Evolutionary conservation across 169 alveolate species (phyloP), one percentile per base, ranked within the genome.

Genomic region (Plasmodium gallinaceum): DNA sequence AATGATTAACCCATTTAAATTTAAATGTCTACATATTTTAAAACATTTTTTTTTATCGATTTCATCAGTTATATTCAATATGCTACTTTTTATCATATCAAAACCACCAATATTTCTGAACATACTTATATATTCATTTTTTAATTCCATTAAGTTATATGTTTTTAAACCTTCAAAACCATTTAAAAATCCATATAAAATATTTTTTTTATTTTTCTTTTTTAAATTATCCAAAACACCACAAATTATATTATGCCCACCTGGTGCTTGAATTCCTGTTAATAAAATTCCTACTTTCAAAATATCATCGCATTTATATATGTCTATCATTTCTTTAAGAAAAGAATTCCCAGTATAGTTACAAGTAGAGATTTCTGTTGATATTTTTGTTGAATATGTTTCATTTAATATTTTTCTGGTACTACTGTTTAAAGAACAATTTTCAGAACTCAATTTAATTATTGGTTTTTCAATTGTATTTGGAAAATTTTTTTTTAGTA

Each of bases 181-280:
- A 42, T 94, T 93, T 64, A 95, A 76, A 88, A 96, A 97, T 39
- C 98, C 99, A 88, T 88, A 95, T 10, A 97, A 90, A 70, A 92
- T 92, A 64, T 96, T 93, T 10, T 95, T 95, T 70, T 96, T 95
- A 89, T 97, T 95, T 18, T 93, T 92, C 64, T 89, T 66, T 74
- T 95, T 97, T 46, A 96, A 93, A 86, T 93, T 96, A 73, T 98
- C 99, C 85, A 88, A 97, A 14, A 97, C 89, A 22, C 99, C 99
- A 9, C 97, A 94, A 48, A 98, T 96, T 39, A 98, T 98, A 88
- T 98, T 98, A 91, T 98, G 99, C 0, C 99, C 99, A 43, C 99
- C 99, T 0, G 99, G 98, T 18, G 99, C 99, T 89, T 97, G 98
- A 10, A 99, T 98, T 24, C 99, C 99, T 46, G 98, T 93, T n/a